Evolutionary conservation across 2,329 filamentous ascomycete genomes (phyloP).

Genomic region (Fusarium sp.): DNA sequence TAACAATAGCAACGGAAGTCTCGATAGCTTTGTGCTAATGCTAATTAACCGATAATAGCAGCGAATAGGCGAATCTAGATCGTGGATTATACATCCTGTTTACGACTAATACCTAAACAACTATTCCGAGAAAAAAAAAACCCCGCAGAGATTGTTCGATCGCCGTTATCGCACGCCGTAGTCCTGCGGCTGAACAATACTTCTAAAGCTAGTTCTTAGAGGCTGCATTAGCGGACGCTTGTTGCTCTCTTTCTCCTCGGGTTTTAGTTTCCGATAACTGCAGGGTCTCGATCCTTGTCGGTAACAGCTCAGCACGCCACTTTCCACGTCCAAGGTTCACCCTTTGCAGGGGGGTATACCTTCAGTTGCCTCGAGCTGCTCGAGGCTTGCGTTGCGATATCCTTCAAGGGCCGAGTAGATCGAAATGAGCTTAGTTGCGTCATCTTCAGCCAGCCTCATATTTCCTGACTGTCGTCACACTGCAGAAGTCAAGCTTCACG

Average conservation of each 20-base stretch:
- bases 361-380: no score
- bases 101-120: accelerated
- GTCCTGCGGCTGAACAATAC: background rate
- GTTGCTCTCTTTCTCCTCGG: background rate
- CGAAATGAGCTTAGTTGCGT: background rate
- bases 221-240: background rate
- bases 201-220: background rate
- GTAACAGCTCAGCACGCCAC: background rate
- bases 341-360: accelerated
- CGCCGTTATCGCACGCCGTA: accelerated
- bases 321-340: accelerated
- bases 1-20: background rate
- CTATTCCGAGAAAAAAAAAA: background rate
- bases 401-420: background rate
- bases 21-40: no score
- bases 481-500: no score
- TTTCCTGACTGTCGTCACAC: no score
- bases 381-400: background rate
- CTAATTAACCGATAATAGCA: background rate
- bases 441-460: background rate
- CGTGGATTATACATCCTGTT: background rate
- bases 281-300: background rate
- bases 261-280: background rate
- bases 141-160: background rate
- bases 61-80: background rate